Conservation (phyloP, 192 early-diverging fungal genomes). For the Neocallimastix lanati region DNA sequence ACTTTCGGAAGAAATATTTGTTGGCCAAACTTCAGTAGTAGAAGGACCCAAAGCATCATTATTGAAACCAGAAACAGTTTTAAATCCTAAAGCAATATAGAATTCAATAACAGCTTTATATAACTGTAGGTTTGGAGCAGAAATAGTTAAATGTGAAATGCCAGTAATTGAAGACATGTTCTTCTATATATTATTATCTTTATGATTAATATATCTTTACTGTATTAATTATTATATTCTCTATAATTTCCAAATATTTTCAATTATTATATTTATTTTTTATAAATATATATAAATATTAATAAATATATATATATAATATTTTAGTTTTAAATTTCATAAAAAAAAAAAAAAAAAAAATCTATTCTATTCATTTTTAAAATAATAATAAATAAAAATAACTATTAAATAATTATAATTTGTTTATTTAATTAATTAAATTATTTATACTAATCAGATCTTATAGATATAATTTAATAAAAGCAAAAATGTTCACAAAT, state of each 20-base stretch:
- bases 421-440: too few species aligned
- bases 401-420: too few species aligned
- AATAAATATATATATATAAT: too few species aligned
- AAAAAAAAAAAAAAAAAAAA: too few species aligned
- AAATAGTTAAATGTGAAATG: constrained; percentile 16
- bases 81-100: constrained; percentile 37
- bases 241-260: background rate
- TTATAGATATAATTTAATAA: too few species aligned
- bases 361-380: too few species aligned
- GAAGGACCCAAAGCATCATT: background rate
- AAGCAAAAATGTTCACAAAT: too few species aligned
- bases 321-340: too few species aligned
- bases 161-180: constrained; percentile 1
- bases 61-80: constrained; percentile 16
- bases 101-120: constrained; percentile 20
- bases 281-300: too few species aligned
- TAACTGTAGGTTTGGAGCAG: constrained; percentile 4
- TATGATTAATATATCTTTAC: background rate
- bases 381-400: too few species aligned
- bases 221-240: background rate
- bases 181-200: background rate
- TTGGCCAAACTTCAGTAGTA: constrained; percentile 8
- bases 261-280: too few species aligned
- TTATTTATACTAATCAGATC: too few species aligned
- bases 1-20: constrained; percentile 14